Conservation (phyloP, 371 early-diverging fungal genomes). For the Chytridium lagenaria region DNA sequence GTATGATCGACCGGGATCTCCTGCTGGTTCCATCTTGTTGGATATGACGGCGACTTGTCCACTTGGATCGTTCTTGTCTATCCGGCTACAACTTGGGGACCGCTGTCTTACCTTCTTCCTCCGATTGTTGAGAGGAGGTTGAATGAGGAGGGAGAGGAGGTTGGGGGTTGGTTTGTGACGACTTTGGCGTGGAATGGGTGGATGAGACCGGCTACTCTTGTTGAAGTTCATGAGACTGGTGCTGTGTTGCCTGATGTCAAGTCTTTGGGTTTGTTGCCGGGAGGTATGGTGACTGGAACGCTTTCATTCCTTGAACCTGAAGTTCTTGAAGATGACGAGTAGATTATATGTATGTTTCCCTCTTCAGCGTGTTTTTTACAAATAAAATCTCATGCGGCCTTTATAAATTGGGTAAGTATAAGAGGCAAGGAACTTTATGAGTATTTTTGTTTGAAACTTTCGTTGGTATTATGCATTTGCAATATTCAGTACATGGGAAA, state of each 20-base stretch:
- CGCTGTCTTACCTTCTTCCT: background rate
- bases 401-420: too few species aligned
- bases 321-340: conserved; percentile 4
- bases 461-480: too few species aligned
- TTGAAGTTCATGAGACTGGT: conserved; percentile 7
- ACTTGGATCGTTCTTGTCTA: background rate
- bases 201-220: conserved; percentile 7
- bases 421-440: too few species aligned
- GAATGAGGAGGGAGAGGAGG: conserved; percentile 13
- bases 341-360: too few species aligned
- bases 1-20: conserved; percentile 6
- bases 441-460: too few species aligned
- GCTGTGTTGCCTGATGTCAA: conserved; percentile 15
- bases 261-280: background rate
- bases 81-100: conserved; percentile 22
- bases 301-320: conserved; percentile 11
- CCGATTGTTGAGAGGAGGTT: background rate
- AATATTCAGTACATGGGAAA: too few species aligned
- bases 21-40: conserved; percentile 1
- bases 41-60: background rate
- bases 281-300: conserved; percentile 11
- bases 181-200: conserved; percentile 1
- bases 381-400: too few species aligned
- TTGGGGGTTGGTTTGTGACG: conserved; percentile 4
- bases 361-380: too few species aligned